Conservation (phyloP, 2,329 filamentous ascomycete species). For the Calonectria ilicicola region DNA sequence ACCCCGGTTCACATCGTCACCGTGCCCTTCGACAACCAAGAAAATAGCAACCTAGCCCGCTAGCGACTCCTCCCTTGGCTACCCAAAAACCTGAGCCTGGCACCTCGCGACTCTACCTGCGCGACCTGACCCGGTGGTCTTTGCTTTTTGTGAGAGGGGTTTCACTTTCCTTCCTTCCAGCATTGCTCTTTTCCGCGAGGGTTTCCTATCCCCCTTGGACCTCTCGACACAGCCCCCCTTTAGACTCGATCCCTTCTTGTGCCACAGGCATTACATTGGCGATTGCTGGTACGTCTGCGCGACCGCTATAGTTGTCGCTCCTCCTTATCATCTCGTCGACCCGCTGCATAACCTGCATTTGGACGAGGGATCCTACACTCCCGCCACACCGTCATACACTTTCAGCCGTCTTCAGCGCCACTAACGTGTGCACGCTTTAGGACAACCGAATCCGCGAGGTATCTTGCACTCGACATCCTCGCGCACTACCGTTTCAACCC, state of each 20-base stretch:
- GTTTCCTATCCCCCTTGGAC: conserved; percentile 33
- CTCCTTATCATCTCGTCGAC: conserved; percentile 21
- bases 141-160: conserved; percentile 44
- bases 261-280: conserved; percentile 22
- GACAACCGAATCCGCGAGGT: conserved; percentile 32
- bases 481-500: conserved; percentile 36
- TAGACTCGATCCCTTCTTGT: conserved; percentile 29
- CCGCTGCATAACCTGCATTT: conserved; percentile 25
- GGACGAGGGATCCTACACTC: conserved; percentile 18
- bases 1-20: conserved; percentile 40
- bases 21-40: conserved; percentile 35
- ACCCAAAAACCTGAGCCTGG: conserved; percentile 34
- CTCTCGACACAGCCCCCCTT: conserved; percentile 37
- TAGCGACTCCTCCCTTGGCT: conserved; percentile 26
- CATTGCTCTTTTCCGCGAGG: conserved; percentile 37
- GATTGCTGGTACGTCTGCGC: conserved; percentile 32
- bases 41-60: conserved; percentile 24
- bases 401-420: conserved; percentile 28
- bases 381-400: conserved; percentile 25
- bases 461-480: conserved; percentile 27
- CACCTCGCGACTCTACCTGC: conserved; percentile 31
- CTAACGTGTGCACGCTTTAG: conserved; percentile 36
- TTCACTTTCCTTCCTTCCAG: conserved; percentile 41
- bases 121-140: conserved; percentile 26
- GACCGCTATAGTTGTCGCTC: conserved; percentile 14